Percentiles rank a stretch among this genome's conserved stretches.
These are phyloP conservation scores for Metschnikowia corniflorae DNA, from an alignment of 805 yeast species.

Conservation along the genomic window DNA sequence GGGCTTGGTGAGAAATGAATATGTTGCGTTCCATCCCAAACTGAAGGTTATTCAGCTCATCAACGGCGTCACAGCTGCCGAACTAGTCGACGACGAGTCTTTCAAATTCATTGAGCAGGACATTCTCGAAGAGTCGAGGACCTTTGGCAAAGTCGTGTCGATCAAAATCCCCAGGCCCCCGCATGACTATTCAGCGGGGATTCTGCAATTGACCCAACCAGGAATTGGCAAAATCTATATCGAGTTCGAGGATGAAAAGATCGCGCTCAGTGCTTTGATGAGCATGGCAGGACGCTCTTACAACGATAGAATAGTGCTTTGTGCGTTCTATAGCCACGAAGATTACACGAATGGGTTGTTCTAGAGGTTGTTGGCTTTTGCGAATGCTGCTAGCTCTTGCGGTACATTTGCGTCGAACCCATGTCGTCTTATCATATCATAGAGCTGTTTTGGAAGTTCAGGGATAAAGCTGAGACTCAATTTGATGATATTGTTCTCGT, in stretches of 20 bases:
- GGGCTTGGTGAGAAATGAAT: constrained; percentile 35
- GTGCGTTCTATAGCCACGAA: constrained; percentile 55
- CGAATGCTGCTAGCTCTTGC: constrained; percentile 24
- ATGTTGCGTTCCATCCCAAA: constrained; percentile 34
- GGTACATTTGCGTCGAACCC: constrained; percentile 50
- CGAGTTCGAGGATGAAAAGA: constrained; percentile 51
- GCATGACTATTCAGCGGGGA: constrained; percentile 43
- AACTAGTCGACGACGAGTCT: constrained; percentile 48
- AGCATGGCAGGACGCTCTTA: constrained; percentile 63
- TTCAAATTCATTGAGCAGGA: constrained; percentile 51
- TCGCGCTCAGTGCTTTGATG: constrained; percentile 54
- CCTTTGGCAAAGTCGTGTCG: constrained; percentile 49
- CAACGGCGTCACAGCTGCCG: constrained; percentile 64
- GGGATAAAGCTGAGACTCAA: constrained; percentile 77
- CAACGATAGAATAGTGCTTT: constrained; percentile 64
- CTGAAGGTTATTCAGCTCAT: constrained; percentile 61
- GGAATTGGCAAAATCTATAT: constrained; percentile 74
- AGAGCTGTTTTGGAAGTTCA: constrained; percentile 63
- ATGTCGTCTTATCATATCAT: constrained; percentile 61
- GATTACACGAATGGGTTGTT: constrained; percentile 50
- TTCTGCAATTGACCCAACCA: constrained; percentile 38
- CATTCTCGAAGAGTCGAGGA: constrained; percentile 46
- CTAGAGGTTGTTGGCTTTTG: constrained; percentile 13
- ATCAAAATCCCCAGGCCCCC: constrained; percentile 63
- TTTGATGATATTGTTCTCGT: constrained; percentile 71